These are phyloP conservation scores for Biscutella auriculata DNA, from an alignment of 441 rosid genomes.

Conservation along the genomic window DNA sequence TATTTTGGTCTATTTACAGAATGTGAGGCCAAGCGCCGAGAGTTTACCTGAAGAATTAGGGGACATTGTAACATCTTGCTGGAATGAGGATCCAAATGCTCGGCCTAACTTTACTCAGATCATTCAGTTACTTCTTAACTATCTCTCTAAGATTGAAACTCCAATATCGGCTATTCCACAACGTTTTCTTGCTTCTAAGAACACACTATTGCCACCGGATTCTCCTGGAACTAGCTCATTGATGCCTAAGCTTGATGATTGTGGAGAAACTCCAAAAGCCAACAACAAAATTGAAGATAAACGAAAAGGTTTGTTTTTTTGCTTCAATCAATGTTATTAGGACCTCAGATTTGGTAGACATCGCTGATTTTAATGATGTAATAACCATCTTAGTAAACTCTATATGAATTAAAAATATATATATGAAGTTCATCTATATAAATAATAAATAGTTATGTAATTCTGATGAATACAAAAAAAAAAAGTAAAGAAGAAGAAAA, in stretches of 20 bases:
- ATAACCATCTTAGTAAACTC: background rate
- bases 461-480: background rate
- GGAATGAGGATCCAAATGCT: constrained; percentile 60
- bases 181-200: constrained; percentile 37
- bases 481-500: background rate
- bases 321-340: constrained; percentile 47
- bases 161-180: constrained; percentile 35
- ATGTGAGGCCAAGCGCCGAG: constrained; percentile 60
- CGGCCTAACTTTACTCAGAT: constrained; percentile 55
- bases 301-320: constrained; percentile 43
- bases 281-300: constrained; percentile 33
- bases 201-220: constrained; percentile 41
- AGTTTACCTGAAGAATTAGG: constrained; percentile 46
- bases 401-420: background rate
- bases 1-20: constrained; percentile 21
- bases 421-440: constrained; percentile 9
- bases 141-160: constrained; percentile 38
- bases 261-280: constrained; percentile 43
- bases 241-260: constrained; percentile 41
- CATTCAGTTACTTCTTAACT: constrained; percentile 45
- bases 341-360: constrained; percentile 11
- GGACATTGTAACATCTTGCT: constrained; percentile 44
- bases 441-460: constrained; percentile 5
- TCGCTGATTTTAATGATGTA: constrained; percentile 10
- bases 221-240: constrained; percentile 63